Evolutionary conservation across 2,329 filamentous ascomycete genomes (phyloP), one percentile per base, ranked within the genome.

Genomic region (Aspergillus ibericus): DNA sequence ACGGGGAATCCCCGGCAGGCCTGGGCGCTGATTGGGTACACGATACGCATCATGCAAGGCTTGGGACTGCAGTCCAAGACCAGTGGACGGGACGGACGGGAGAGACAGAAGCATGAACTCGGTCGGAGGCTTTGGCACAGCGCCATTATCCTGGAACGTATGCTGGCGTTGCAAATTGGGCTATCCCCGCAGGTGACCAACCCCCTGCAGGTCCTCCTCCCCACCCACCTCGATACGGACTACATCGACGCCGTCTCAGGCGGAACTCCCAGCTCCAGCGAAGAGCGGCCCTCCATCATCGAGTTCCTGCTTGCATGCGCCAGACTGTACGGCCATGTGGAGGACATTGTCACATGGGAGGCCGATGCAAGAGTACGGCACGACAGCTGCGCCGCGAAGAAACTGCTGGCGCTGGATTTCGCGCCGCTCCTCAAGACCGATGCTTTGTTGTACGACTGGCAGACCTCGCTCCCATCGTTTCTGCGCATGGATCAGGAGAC

Each of bases 51-150:
- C 40, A 62, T 61, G 12, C 64, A 70, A 32, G 50, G 60, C 8
- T 61, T 68, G 9, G 59, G 63, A 13, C 55, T 68, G 22, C 62
- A 68, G 46, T 58, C 61, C 9, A 55, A 52, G 7, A 60, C 63
- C 6, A 59, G 54, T 22, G 67, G 61, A 18, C 65, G 63, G 6
- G 60, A 63, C 53, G 35, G 57, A 10, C 29, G 55, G 20, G 18
- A 36, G 4, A 61, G 65, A 51, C 55, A 53, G 10, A 56, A 61
- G 34, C 63, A 56, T 29, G 67, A 70, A 52, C 58, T 68, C 12
- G 50, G 52, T 10, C 65, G 63, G 36, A 62, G 63, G 48, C 52
- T 70, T n/a, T 70, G 68, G 68, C 66, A 70, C 54, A 64, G 68
- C 44, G 63, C 60, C 20, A 55, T 68, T 46, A 60, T 70, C 15